phyloP scores from a whole-genome alignment of 768 basidiomycete genomes.

The Pleurotus pulmonarius region DNA sequence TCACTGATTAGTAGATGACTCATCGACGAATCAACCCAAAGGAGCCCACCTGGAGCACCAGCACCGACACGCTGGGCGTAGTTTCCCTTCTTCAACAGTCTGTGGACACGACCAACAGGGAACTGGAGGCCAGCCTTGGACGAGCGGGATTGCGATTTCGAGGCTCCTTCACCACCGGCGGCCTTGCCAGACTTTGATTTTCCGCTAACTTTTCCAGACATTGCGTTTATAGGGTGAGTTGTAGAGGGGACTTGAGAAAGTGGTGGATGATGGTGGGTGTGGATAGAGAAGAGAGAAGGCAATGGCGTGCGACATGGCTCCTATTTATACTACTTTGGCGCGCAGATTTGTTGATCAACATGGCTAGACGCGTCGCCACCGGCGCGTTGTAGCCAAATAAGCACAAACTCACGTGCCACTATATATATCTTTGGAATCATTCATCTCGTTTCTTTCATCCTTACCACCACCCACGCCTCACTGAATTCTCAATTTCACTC shows the following conservation, averaged over 20 bases:
- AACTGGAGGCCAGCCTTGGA: slow-evolving; percentile 61
- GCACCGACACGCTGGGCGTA: slow-evolving; percentile 74
- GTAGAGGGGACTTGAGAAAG: slow-evolving; percentile 15
- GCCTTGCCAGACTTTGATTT: slow-evolving; percentile 51
- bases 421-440: slow-evolving; percentile 24
- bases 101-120: slow-evolving; percentile 81
- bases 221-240: slow-evolving; percentile 13
- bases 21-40: background rate
- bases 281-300: slow-evolving; percentile 8
- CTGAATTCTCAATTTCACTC: slow-evolving; percentile 8
- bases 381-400: slow-evolving; percentile 25
- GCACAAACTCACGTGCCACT: slow-evolving; percentile 29
- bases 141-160: slow-evolving; percentile 54
- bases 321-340: slow-evolving; percentile 24
- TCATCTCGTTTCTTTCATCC: slow-evolving; percentile 15
- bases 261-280: slow-evolving; percentile 13
- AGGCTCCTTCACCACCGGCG: slow-evolving; percentile 28
- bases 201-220: slow-evolving; percentile 39
- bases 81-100: slow-evolving; percentile 71
- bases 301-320: background rate
- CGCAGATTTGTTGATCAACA: slow-evolving; percentile 23
- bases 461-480: slow-evolving; percentile 17
- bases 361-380: slow-evolving; percentile 30
- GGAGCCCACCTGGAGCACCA: slow-evolving; percentile 57
- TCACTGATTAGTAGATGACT: no score